Percentiles rank a stretch among this genome's conserved stretches.
phyloP scores from a whole-genome alignment of 768 basidiomycete species.

The Hygrocybe coccinea region DNA sequence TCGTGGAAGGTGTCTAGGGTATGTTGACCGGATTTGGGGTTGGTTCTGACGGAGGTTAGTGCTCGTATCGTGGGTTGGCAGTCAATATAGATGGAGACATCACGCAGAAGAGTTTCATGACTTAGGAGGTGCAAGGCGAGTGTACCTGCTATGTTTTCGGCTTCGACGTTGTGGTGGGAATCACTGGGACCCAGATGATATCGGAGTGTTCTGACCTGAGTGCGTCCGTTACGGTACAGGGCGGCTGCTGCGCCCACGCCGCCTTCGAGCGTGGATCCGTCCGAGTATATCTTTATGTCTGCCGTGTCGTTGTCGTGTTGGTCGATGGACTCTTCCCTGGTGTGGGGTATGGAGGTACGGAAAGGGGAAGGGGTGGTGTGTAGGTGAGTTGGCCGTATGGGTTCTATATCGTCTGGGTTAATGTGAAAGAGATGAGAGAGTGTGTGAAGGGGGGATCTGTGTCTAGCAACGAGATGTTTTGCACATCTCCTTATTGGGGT shows the following conservation, averaged over 20 bases:
- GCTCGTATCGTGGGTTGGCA: background rate
- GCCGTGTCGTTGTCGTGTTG: background rate
- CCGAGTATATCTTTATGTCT: slow-evolving; percentile 5
- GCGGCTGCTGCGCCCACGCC: slow-evolving; percentile 8
- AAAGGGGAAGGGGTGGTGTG: background rate
- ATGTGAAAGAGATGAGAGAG: slow-evolving; percentile 10
- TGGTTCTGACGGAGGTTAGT: background rate
- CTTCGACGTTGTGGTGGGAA: slow-evolving; percentile 25
- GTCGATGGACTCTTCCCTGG: slow-evolving; percentile 2
- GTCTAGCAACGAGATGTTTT: slow-evolving; percentile 4
- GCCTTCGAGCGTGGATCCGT: slow-evolving; percentile 7
- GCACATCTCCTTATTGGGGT: slow-evolving; percentile 4
- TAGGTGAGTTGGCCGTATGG: background rate
- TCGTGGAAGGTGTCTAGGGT: background rate
- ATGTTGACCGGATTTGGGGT: background rate
- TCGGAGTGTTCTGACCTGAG: background rate
- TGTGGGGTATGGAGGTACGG: background rate
- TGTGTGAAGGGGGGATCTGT: slow-evolving; percentile 7
- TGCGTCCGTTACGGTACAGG: slow-evolving; percentile 1
- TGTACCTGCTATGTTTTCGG: slow-evolving; percentile 27
- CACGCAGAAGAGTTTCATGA: too few relatives aligned
- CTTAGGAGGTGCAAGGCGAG: too few relatives aligned
- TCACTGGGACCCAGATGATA: slow-evolving; percentile 17
- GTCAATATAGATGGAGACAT: too few relatives aligned
- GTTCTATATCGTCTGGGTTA: slow-evolving; percentile 6